These are phyloP conservation scores for Russula ochroleuca DNA, from an alignment of 768 basidiomycete species.

Conservation along the genomic window DNA sequence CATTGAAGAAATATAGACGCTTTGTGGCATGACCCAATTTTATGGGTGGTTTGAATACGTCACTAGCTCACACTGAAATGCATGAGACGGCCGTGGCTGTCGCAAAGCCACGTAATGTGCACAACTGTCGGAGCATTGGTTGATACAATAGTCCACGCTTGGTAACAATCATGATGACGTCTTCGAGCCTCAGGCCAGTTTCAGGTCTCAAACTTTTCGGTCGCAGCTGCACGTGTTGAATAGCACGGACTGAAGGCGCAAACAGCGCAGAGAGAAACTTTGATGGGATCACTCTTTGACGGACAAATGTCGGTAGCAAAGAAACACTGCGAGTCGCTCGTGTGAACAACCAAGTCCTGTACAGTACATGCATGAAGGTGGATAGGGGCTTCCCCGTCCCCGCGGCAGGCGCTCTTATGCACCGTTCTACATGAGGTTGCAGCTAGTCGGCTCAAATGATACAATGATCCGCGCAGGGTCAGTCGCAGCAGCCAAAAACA, in stretches of 20 bases:
- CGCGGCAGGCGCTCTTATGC: neutral
- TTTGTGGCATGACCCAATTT: neutral
- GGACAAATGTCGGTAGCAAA: neutral
- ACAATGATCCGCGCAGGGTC: neutral
- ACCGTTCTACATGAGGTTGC: neutral
- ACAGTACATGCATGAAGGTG: no score
- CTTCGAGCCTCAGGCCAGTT: neutral
- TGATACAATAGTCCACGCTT: no score
- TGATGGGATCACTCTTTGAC: neutral
- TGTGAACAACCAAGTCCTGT: neutral
- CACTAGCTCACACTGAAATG: neutral
- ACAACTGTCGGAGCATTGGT: no score
- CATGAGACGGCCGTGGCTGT: no score
- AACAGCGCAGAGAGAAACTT: neutral
- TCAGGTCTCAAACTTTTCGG: neutral
- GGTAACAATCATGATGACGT: neutral
- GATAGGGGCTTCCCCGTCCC: neutral
- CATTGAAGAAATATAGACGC: constrained; percentile 66
- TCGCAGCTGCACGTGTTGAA: neutral
- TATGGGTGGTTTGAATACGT: neutral
- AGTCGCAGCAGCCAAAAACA: neutral
- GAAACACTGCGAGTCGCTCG: neutral
- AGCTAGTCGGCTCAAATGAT: neutral
- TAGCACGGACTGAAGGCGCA: neutral
- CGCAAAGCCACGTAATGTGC: no score